Evolutionary conservation across 2,329 filamentous ascomycete species (phyloP).

Genomic region (Myriosclerotinia duriaeana): DNA sequence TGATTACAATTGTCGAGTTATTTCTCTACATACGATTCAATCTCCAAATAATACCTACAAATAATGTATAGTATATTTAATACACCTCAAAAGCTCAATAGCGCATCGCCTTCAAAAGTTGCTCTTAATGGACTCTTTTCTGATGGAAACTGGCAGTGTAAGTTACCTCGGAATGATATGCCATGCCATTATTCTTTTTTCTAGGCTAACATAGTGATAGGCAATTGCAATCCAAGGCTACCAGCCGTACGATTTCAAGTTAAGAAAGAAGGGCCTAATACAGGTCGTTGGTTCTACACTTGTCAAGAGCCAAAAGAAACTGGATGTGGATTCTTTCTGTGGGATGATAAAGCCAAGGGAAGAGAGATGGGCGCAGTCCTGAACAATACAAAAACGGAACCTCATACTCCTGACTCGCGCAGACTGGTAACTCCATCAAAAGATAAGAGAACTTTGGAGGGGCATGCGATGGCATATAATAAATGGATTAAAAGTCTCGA

Average conservation of each 20-base stretch:
- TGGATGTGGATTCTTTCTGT: constrained; percentile 58
- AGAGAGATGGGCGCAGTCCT: constrained; percentile 48
- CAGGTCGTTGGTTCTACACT: constrained; percentile 54
- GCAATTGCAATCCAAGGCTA: constrained; percentile 26
- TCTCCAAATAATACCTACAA: background rate
- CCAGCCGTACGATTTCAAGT: constrained; percentile 40
- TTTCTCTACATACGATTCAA: background rate
- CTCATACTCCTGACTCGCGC: constrained; percentile 21
- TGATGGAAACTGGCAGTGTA: constrained; percentile 25
- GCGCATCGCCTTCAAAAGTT: constrained; percentile 11
- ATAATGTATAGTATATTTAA: constrained; percentile 8
- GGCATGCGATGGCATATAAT: constrained; percentile 26
- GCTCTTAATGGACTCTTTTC: constrained; percentile 26
- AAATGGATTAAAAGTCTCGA: constrained; percentile 27
- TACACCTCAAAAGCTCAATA: constrained; percentile 21
- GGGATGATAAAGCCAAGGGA: constrained; percentile 52
- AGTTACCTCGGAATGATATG: background rate
- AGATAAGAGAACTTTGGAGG: constrained; percentile 29
- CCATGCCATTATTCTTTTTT: background rate
- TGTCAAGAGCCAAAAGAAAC: constrained; percentile 50
- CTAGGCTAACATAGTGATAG: constrained; percentile 1
- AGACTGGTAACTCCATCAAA: constrained; percentile 26
- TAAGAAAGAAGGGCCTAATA: constrained; percentile 51
- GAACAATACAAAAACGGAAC: constrained; percentile 49
- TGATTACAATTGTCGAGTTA: background rate